These are phyloP conservation scores for Fraxinus nigra DNA, from an alignment of 305 asterid genomes.

Conservation along the genomic window DNA sequence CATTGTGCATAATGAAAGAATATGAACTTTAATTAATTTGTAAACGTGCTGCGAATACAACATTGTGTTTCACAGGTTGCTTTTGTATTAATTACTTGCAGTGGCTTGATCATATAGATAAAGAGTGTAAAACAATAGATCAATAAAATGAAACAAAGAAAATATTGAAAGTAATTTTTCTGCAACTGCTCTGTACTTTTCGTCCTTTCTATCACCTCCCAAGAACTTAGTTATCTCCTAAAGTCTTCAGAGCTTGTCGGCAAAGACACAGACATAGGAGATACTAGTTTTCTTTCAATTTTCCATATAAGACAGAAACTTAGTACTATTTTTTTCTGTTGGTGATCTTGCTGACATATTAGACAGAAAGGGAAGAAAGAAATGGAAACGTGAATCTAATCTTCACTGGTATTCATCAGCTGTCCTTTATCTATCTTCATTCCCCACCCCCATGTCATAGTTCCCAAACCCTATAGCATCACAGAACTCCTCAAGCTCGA, in stretches of 20 bases:
- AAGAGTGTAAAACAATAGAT: not conserved
- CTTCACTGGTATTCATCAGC: slow-evolving; percentile 1
- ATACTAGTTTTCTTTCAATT: not conserved
- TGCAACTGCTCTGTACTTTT: not conserved
- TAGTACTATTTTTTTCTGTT: not conserved
- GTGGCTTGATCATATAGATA: slow-evolving; percentile 3
- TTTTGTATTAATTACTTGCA: not conserved
- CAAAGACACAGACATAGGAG: not conserved
- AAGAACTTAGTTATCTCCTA: not conserved
- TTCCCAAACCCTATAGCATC: not conserved
- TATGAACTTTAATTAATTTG: not conserved
- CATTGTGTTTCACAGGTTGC: not conserved
- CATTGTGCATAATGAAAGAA: slow-evolving; percentile 14
- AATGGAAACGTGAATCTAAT: not conserved
- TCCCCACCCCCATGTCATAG: not conserved
- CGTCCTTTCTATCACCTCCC: not conserved
- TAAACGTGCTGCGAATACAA: not conserved
- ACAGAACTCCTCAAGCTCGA: slow-evolving; percentile 11
- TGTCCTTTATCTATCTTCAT: slow-evolving; percentile 2
- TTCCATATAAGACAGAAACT: not conserved
- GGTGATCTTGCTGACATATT: not conserved
- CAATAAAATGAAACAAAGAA: not conserved
- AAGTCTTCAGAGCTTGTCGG: slow-evolving; percentile 1
- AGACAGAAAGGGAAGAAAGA: not conserved
- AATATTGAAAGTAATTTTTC: not conserved